Base-by-base conservation (phyloP, 2,329 filamentous ascomycete genomes). In the Chrysoporthe cubensis region DNA sequence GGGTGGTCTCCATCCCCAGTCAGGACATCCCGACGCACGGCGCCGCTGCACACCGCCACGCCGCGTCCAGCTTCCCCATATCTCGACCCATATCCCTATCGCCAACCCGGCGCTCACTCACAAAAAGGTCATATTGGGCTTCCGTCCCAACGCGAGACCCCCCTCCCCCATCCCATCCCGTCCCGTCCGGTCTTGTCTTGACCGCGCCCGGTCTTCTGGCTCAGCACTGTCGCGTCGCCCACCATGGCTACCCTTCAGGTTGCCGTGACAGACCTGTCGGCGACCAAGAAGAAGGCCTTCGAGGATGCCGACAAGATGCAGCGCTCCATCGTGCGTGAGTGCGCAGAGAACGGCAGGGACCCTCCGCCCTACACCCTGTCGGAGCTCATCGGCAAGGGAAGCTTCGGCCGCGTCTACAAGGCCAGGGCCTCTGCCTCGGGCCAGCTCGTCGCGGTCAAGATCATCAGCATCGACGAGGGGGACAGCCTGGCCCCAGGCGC, bases 381-480 rank as follows among this genome's bases (percentile, higher is more conserved):
- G 34, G 88, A 91, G 75, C 79, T 91, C 60, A 91, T 91, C 71
- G 89, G 89, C 63, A 91, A 91, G 74, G 89, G 89, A 56, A 86
- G 85, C 66, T 91, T 88, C 72, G 89, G 89, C 11, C 85, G 88
- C 56, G 89, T 91, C 18, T 91, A 90, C 78, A 91, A 90, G 78
- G 88, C 81, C 26, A 78, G 74, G 59, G 78, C 79, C 66, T 65
- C 77, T 63, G 78, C 75, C 43, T 76, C 77, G 56, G 75, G 77
- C 26, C 72, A 82, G 63, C 76, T 91, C 42, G 89, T 91, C 18
- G 89, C 90, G 16, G 85, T 92, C 74, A 92, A 96, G 80, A 94
- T 94, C 73, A 92, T 94, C 74, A 91, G 94, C 76, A 91, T 95
- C 59, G 92, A 96, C 74, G 90, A 91, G 74, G 87, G 88, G 72